Percentiles rank a stretch among this genome's conserved stretches.
phyloP scores from a whole-genome alignment of 345 rosid genomes.

The Rubroshorea leprosula region DNA sequence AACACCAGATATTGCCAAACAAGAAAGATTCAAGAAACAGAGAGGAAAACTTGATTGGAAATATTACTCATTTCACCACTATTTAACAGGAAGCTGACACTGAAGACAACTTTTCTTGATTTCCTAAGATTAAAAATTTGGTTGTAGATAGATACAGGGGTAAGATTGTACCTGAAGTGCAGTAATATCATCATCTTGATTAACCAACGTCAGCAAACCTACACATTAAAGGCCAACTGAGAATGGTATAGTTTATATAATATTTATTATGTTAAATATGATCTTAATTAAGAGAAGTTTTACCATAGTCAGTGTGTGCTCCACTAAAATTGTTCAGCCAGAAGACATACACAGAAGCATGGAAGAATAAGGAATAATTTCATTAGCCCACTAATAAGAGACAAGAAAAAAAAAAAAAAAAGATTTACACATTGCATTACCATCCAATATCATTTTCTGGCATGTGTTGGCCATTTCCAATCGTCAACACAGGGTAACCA shows the following conservation, averaged over 20 bases:
- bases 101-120: too few relatives aligned
- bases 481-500: conserved; percentile 60
- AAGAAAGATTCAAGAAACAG: too few relatives aligned
- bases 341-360: conserved; percentile 8
- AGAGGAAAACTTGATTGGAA: too few relatives aligned
- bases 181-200: background rate
- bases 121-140: too few relatives aligned
- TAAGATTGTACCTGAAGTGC: background rate
- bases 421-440: conserved; percentile 30
- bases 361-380: background rate
- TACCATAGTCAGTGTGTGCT: conserved; percentile 91
- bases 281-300: conserved; percentile 7
- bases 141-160: background rate
- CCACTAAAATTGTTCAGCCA: conserved; percentile 40
- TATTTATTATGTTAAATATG: background rate
- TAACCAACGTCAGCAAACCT: conserved; percentile 24
- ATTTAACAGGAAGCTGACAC: too few relatives aligned
- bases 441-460: conserved; percentile 68
- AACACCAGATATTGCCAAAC: too few relatives aligned
- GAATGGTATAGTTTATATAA: background rate
- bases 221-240: background rate
- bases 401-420: background rate
- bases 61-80: too few relatives aligned
- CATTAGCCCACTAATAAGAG: background rate
- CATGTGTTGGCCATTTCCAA: conserved; percentile 25